A percentile compares a stretch with the other conserved stretches of the same genome.
Conservation (phyloP, 176 grass and related monocot species). For the Hordeum marinum region DNA sequence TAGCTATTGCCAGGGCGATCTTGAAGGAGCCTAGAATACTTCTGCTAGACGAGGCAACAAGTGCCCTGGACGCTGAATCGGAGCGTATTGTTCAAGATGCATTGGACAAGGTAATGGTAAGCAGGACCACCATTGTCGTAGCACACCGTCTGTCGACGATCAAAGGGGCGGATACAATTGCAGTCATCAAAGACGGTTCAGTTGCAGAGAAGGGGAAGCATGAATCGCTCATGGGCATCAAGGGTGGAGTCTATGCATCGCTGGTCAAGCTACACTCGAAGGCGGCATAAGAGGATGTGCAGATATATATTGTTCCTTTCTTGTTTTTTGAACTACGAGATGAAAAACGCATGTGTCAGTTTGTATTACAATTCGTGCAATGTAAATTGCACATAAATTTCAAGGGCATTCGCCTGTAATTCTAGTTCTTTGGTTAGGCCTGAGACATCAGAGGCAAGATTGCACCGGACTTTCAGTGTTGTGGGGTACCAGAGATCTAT, state of each 20-base stretch:
- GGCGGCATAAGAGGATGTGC: background rate
- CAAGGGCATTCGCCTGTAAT: background rate
- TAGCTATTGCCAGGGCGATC: conserved; percentile 55
- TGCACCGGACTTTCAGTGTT: background rate
- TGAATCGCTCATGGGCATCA: conserved; percentile 32
- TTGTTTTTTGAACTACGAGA: background rate
- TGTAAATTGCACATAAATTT: background rate
- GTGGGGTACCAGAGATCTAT: background rate
- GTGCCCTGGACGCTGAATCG: conserved; percentile 54
- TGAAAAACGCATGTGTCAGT: background rate
- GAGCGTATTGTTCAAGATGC: conserved; percentile 50
- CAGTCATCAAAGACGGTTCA: conserved; percentile 40
- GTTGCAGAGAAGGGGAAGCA: conserved; percentile 45
- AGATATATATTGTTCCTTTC: background rate
- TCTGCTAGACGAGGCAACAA: conserved; percentile 51
- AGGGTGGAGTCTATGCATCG: conserved; percentile 34
- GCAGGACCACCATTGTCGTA: conserved; percentile 49
- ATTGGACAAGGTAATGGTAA: conserved; percentile 28
- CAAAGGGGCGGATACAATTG: conserved; percentile 42
- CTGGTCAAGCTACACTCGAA: conserved; percentile 37
- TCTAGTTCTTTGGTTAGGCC: background rate
- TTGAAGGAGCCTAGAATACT: conserved; percentile 52
- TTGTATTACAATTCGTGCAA: background rate
- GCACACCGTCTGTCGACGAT: conserved; percentile 57
- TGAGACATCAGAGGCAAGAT: background rate